Conservation (phyloP, 2,329 filamentous ascomycete genomes). For the Sodiomyces alkalinus region DNA sequence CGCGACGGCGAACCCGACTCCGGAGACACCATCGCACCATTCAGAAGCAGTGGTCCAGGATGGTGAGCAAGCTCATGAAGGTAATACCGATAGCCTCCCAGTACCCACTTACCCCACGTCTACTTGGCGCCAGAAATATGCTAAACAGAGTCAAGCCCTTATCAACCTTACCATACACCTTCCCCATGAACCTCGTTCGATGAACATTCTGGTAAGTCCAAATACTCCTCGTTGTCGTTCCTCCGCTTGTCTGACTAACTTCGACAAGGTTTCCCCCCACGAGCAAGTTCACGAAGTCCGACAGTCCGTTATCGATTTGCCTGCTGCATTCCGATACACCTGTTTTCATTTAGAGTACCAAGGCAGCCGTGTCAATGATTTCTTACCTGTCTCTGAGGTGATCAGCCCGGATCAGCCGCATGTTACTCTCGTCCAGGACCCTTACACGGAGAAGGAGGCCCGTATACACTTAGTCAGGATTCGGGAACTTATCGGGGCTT, state of each 20-base stretch:
- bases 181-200: constrained; percentile 63
- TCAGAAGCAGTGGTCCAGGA: constrained; percentile 8
- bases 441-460: constrained; percentile 97
- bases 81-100: constrained; percentile 10
- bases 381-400: constrained; percentile 81
- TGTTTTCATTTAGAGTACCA: constrained; percentile 96
- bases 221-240: not conserved
- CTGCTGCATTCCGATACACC: constrained; percentile 87
- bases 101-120: not conserved
- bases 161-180: constrained; percentile 61
- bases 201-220: constrained; percentile 65
- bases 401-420: constrained; percentile 61
- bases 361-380: constrained; percentile 85
- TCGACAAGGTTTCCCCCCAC: constrained; percentile 62
- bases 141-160: too few relatives aligned
- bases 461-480: constrained; percentile 86
- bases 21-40: not conserved
- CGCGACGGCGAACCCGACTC: not conserved
- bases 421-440: constrained; percentile 74
- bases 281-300: constrained; percentile 96
- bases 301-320: constrained; percentile 88
- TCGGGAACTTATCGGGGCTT: constrained; percentile 82
- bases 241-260: constrained; percentile 2
- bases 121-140: not conserved
- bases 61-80: constrained; percentile 16